Percentiles rank a stretch among this genome's conserved stretches.
phyloP scores from a whole-genome alignment of 768 basidiomycete species.

The Trametes cingulata region DNA sequence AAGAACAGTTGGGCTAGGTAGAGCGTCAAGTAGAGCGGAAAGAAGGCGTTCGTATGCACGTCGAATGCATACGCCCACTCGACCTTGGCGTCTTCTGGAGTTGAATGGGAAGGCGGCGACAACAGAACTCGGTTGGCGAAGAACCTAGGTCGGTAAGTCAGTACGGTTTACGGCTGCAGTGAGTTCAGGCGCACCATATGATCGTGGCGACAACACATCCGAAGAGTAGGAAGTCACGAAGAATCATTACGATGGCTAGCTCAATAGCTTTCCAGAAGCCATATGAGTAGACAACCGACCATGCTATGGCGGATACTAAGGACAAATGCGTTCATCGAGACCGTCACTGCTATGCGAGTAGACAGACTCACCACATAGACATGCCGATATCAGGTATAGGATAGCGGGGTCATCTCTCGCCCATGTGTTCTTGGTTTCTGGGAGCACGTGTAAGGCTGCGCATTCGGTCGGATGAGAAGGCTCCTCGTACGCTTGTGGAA shows the following conservation, averaged over 20 bases:
- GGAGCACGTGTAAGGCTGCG: slow-evolving; percentile 6
- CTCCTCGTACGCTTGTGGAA: slow-evolving; percentile 85
- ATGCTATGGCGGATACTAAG: slow-evolving; percentile 77
- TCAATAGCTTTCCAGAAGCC: slow-evolving; percentile 53
- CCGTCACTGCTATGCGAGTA: background rate
- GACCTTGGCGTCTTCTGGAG: slow-evolving; percentile 67
- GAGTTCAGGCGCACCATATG: slow-evolving; percentile 57
- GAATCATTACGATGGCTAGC: slow-evolving; percentile 78
- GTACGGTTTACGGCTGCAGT: background rate
- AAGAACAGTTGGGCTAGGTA: slow-evolving; percentile 89
- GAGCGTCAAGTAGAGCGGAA: slow-evolving; percentile 87
- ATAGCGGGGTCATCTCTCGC: slow-evolving; percentile 97
- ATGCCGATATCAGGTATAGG: slow-evolving; percentile 79
- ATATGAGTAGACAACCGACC: slow-evolving; percentile 83
- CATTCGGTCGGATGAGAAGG: background rate
- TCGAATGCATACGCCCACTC: slow-evolving; percentile 98
- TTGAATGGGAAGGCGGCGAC: slow-evolving; percentile 71
- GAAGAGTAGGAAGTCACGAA: slow-evolving; percentile 83
- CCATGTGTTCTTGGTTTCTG: slow-evolving; percentile 98
- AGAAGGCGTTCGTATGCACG: slow-evolving; percentile 96
- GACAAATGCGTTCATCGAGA: background rate
- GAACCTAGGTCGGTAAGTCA: slow-evolving; percentile 46
- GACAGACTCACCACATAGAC: slow-evolving; percentile 61
- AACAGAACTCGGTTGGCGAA: slow-evolving; percentile 71
- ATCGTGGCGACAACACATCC: slow-evolving; percentile 75